These are phyloP conservation scores for Xerocomellus amylosporus DNA, from an alignment of 768 basidiomycete species.

Conservation along the genomic window DNA sequence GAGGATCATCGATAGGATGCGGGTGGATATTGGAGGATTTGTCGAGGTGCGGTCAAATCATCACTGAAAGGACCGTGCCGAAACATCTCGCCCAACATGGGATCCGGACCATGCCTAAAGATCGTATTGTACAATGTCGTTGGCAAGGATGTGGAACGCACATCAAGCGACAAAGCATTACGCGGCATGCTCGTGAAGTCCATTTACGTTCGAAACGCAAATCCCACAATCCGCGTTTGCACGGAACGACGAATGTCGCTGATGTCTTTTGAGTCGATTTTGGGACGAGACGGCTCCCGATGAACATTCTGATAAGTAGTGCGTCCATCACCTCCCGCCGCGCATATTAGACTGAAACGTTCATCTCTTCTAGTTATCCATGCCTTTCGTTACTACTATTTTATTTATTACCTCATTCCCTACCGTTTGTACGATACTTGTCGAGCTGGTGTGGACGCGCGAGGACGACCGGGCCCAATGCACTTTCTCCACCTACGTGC, in stretches of 20 bases:
- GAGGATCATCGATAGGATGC: not conserved
- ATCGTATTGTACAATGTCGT: not conserved
- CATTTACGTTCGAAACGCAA: slow-evolving; percentile 15
- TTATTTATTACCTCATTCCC: not conserved
- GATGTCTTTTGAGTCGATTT: not conserved
- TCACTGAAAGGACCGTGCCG: not conserved
- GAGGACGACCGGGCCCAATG: not conserved
- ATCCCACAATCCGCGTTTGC: not conserved
- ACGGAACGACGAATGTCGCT: not conserved
- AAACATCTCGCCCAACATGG: slow-evolving; percentile 17
- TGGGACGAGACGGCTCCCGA: not conserved
- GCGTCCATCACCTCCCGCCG: not conserved
- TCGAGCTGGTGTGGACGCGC: not conserved
- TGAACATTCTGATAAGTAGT: not conserved
- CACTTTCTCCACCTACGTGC: not conserved
- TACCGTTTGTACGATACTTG: slow-evolving; percentile 5
- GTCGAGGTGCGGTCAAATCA: not conserved
- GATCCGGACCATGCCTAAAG: slow-evolving; percentile 1
- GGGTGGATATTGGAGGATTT: not conserved
- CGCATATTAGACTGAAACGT: not conserved
- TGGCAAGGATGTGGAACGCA: slow-evolving; percentile 2
- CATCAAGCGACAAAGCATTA: slow-evolving; percentile 5
- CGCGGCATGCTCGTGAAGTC: slow-evolving; percentile 16
- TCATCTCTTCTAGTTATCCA: not conserved
- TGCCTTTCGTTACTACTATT: not conserved